Base-by-base conservation (phyloP, 305 asterid species). In the Ilex paraguariensis region DNA sequence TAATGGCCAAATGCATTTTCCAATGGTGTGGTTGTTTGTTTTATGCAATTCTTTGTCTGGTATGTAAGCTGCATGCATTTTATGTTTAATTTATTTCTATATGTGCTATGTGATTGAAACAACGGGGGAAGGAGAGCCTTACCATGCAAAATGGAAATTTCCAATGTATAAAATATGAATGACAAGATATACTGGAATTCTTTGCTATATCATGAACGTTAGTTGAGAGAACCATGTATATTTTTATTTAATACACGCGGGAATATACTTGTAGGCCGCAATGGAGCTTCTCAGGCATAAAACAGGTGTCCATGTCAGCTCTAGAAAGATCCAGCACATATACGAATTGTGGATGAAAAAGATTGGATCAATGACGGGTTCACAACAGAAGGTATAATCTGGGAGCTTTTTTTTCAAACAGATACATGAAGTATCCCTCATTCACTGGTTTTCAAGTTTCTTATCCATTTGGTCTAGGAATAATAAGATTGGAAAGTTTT, bases 281-380 rank as follows among this genome's bases (percentile, higher is more conserved):
- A 66, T 92, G 84, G 88, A 89, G 80, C 86, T 88, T 69, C 79
- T 82, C 58, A 72, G 49, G 57, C 57, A 67, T 53, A 74, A 81
- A 50, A 77, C 77, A 68, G 95, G 83, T 57, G 86, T 69, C 45
- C 56, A 55, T 44, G 12, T 81, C 49, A 74, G 60, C 61, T 66
- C 62, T 44, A 68, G 66, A 66, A 73, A 61, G 70, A 61, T 82
- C 39, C 86, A 74, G 71, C 56, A 61, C 58, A 68, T 85, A 30
- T 91, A 79, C 66, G 97, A 83, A 45, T 61, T 89, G 50, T 87
- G 95, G 96, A 79, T 82, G 81, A 74, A 72, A 65, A 89, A 84
- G 86, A 63, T 78, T 13, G 88, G 95, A 46, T 66, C 69, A 44
- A 64, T 66, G 65, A 78, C 60, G 70, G 59, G 61, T 33, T 69